Conservation (phyloP, 31 red algal species). For the Endocladia muricata region DNA sequence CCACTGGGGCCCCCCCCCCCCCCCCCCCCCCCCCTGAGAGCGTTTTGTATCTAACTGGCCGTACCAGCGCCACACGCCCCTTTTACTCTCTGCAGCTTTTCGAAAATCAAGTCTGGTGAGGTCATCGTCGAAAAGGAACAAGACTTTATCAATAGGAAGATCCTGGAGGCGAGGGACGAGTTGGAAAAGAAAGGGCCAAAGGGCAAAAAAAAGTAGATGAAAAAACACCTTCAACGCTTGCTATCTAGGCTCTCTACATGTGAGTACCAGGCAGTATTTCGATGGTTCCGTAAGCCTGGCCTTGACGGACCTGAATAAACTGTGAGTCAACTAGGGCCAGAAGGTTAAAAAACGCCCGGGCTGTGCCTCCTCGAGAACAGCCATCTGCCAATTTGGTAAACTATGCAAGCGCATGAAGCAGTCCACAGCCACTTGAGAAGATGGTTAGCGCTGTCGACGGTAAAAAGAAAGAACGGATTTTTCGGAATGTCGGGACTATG, state of each 20-base stretch:
- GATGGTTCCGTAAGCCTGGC: constrained; percentile 38
- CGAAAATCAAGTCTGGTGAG: constrained; percentile 51
- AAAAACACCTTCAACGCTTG: background rate
- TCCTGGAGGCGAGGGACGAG: constrained; percentile 33
- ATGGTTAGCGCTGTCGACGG: background rate
- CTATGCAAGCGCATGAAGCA: background rate
- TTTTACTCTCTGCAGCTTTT: constrained; percentile 1
- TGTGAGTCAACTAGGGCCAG: constrained; percentile 25
- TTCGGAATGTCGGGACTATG: background rate
- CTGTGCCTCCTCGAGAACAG: constrained; percentile 43
- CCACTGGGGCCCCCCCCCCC: background rate
- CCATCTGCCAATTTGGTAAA: constrained; percentile 32
- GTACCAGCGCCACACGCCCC: background rate
- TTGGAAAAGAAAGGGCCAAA: constrained; percentile 24
- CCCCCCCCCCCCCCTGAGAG: background rate
- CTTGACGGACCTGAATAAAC: constrained; percentile 33
- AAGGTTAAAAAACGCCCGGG: constrained; percentile 49
- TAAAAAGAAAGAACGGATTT: no score
- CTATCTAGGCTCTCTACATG: background rate
- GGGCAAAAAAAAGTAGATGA: background rate
- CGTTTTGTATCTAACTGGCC: background rate
- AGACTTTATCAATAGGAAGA: constrained; percentile 46
- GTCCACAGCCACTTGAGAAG: background rate
- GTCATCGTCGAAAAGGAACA: constrained; percentile 42
- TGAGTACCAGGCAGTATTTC: constrained; percentile 1